A percentile compares a stretch with the other conserved stretches of the same genome.
These are phyloP conservation scores for Mortierella antarctica DNA, from an alignment of 192 early-diverging fungal species.

Conservation along the genomic window DNA sequence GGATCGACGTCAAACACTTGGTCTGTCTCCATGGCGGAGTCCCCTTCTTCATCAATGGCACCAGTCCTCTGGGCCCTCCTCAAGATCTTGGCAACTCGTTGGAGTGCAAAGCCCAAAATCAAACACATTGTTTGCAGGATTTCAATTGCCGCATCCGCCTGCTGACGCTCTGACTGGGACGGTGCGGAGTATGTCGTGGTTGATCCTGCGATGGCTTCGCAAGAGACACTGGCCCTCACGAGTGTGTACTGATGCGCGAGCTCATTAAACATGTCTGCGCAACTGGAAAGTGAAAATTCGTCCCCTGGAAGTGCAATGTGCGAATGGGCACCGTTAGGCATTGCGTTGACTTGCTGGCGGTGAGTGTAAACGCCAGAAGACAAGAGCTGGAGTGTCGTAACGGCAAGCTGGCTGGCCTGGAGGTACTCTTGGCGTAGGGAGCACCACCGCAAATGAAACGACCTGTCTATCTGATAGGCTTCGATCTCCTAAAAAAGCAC, in stretches of 20 bases:
- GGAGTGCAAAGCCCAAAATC: constrained; percentile 26
- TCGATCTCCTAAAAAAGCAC: constrained; percentile 25
- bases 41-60: background rate
- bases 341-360: background rate
- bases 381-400: constrained; percentile 23
- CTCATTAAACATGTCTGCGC: constrained; percentile 25
- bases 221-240: constrained; percentile 8
- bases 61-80: background rate
- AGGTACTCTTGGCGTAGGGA: constrained; percentile 23
- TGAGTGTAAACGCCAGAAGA: constrained; percentile 1
- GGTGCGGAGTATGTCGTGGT: background rate
- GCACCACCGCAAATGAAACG: constrained; percentile 31
- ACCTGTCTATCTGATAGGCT: constrained; percentile 26
- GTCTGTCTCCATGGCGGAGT: background rate
- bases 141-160: constrained; percentile 29
- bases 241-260: constrained; percentile 42
- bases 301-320: constrained; percentile 11
- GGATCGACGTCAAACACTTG: constrained; percentile 48
- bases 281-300: constrained; percentile 13
- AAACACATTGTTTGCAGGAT: constrained; percentile 40
- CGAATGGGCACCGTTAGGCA: background rate
- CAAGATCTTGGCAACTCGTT: constrained; percentile 28
- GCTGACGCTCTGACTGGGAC: background rate
- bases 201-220: background rate
- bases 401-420: constrained; percentile 17